Percentiles rank a stretch among this genome's conserved stretches.
Evolutionary conservation across 2,329 filamentous ascomycete species (phyloP).

Genomic region (Phyllachora maydis): DNA sequence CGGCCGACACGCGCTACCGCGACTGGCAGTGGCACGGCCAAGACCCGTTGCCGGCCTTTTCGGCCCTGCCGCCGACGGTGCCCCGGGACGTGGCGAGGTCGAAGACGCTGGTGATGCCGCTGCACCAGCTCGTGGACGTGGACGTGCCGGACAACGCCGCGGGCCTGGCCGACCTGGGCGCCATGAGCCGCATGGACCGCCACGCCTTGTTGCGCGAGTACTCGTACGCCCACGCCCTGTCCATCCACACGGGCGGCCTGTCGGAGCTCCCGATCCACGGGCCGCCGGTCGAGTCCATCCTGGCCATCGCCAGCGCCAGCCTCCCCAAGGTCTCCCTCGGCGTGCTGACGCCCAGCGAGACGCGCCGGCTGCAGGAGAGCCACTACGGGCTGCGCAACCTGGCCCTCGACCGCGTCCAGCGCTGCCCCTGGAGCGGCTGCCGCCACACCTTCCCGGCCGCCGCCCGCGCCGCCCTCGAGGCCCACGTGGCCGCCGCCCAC

Average conservation of each 20-base stretch:
- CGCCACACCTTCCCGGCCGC: slow-evolving; percentile 11
- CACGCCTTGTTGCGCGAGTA: slow-evolving; percentile 11
- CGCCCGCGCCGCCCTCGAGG: slow-evolving; percentile 10
- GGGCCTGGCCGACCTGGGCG: too few relatives aligned
- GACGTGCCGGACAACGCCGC: too few relatives aligned
- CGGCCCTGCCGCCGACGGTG: too few relatives aligned
- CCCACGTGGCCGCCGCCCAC: slow-evolving; percentile 16
- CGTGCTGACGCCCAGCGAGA: slow-evolving; percentile 19
- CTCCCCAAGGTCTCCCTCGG: slow-evolving; percentile 15
- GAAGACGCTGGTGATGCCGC: too few relatives aligned
- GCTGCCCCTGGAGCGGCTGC: slow-evolving; percentile 18
- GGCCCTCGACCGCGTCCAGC: slow-evolving; percentile 12
- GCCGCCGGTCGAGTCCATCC: slow-evolving; percentile 13
- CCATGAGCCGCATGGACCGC: too few relatives aligned
- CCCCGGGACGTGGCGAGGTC: too few relatives aligned
- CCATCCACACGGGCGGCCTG: slow-evolving; percentile 6
- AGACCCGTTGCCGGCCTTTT: too few relatives aligned
- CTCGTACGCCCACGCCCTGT: slow-evolving; percentile 9
- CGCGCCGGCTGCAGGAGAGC: slow-evolving; percentile 14
- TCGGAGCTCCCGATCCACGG: slow-evolving; percentile 14
- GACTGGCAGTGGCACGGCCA: too few relatives aligned
- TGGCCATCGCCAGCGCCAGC: slow-evolving; percentile 8
- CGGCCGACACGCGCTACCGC: too few relatives aligned
- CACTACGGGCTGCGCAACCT: slow-evolving; percentile 13
- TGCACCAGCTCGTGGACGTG: too few relatives aligned